A percentile compares a stretch with the other conserved stretches of the same genome.
phyloP scores from a whole-genome alignment of 2,329 filamentous ascomycete species.

The Ceratocystis diversiconidia region DNA sequence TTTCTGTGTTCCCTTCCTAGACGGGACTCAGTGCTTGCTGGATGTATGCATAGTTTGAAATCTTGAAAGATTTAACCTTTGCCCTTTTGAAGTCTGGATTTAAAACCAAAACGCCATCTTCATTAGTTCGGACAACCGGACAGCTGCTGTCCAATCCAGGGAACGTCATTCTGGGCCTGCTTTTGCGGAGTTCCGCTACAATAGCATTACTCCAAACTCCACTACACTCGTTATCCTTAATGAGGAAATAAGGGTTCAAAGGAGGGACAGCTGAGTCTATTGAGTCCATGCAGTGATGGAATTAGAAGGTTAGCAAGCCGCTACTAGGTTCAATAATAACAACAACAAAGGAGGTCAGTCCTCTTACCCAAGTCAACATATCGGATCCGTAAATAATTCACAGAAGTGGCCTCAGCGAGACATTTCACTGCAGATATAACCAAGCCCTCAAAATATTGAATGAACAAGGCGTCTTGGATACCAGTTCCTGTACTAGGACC shows the following conservation, averaged over 20 bases:
- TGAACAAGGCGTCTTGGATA: slow-evolving; percentile 59
- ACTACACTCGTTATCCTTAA: slow-evolving; percentile 45
- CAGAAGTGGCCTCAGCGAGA: slow-evolving; percentile 41
- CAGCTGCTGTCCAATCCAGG: slow-evolving; percentile 51
- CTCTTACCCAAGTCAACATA: slow-evolving; percentile 55
- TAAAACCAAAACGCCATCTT: slow-evolving; percentile 44
- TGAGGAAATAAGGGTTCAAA: slow-evolving; percentile 58
- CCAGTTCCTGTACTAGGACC: slow-evolving; percentile 50
- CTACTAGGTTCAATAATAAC: not conserved
- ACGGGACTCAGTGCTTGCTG: slow-evolving; percentile 17
- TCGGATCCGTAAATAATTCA: slow-evolving; percentile 54
- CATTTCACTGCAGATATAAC: slow-evolving; percentile 49
- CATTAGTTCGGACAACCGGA: slow-evolving; percentile 43
- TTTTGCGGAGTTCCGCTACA: slow-evolving; percentile 42
- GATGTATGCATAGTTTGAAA: slow-evolving; percentile 43
- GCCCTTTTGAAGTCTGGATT: slow-evolving; percentile 40
- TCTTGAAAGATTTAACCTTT: slow-evolving; percentile 40
- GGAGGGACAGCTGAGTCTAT: slow-evolving; percentile 54
- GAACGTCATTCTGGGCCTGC: slow-evolving; percentile 45
- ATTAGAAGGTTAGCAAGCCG: slow-evolving; percentile 15
- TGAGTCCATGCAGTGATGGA: not conserved
- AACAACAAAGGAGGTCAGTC: not conserved
- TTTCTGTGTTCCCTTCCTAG: not conserved
- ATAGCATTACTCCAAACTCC: slow-evolving; percentile 62
- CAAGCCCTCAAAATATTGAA: slow-evolving; percentile 54